Evolutionary conservation across 2,329 filamentous ascomycete genomes (phyloP).

Genomic region (Colletotrichum coccodes): DNA sequence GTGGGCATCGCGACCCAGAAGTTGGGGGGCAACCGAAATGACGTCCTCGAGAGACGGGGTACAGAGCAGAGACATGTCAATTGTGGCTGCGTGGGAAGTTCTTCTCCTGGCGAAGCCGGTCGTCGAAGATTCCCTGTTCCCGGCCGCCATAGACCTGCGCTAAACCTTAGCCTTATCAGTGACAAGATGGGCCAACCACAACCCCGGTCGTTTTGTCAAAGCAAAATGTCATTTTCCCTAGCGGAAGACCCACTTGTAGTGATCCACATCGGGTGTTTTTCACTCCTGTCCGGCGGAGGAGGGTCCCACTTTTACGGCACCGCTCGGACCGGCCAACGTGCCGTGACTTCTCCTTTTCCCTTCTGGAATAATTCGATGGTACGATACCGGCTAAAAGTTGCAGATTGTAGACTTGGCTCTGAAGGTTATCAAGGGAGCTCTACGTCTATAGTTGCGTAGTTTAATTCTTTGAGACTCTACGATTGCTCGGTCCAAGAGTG

Average conservation of each 20-base stretch:
- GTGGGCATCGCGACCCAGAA: constrained; percentile 20
- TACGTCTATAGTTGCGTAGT: too few relatives aligned
- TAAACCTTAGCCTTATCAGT: constrained; percentile 33
- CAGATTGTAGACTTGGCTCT: too few relatives aligned
- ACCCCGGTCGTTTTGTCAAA: constrained; percentile 26
- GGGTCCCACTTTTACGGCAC: background rate
- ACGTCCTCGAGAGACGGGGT: too few relatives aligned
- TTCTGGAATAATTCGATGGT: constrained; percentile 9
- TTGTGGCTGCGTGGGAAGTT: background rate
- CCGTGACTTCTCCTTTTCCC: background rate
- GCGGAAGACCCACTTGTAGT: background rate
- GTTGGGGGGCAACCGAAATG: constrained; percentile 25
- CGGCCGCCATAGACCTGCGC: background rate
- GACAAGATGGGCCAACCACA: constrained; percentile 16
- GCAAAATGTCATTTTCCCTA: constrained; percentile 28
- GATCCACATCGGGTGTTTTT: constrained; percentile 2
- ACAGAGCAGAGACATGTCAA: background rate
- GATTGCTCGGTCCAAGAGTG: too few relatives aligned
- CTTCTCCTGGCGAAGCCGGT: background rate
- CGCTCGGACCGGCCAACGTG: constrained; percentile 15
- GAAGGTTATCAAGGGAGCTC: too few relatives aligned
- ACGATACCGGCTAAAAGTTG: background rate
- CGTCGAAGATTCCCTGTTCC: constrained; percentile 19
- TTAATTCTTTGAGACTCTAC: too few relatives aligned
- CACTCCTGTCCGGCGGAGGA: constrained; percentile 5